These are phyloP conservation scores for Solanum bulbocastanum DNA, from an alignment of 257 asterid genomes.

Conservation along the genomic window DNA sequence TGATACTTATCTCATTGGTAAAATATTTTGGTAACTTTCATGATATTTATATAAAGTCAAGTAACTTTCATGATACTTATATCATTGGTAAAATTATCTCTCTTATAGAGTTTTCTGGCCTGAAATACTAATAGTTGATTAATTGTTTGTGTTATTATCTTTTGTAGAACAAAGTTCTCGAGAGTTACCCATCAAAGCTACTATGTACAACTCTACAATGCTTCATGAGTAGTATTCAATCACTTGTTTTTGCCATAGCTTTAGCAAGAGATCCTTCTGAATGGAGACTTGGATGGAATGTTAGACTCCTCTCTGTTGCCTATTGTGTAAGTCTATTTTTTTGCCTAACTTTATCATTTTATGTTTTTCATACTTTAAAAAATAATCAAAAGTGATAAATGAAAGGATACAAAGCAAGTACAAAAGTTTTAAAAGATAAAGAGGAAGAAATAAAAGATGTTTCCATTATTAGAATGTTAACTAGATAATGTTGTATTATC, in stretches of 20 bases:
- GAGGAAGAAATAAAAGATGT: too few species aligned
- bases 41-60: not conserved
- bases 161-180: conserved; percentile 37
- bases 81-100: too few species aligned
- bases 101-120: too few species aligned
- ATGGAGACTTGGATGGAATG: conserved; percentile 69
- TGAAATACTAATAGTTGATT: too few species aligned
- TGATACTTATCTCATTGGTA: too few species aligned
- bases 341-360: not conserved
- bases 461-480: not conserved
- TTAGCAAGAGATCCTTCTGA: conserved; percentile 45
- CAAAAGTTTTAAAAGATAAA: not conserved
- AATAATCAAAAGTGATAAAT: not conserved
- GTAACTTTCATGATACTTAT: not conserved
- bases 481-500: not conserved
- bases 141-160: not conserved
- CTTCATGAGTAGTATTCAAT: conserved; percentile 50
- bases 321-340: conserved; percentile 48
- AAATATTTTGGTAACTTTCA: not conserved
- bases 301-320: conserved; percentile 47
- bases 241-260: conserved; percentile 51
- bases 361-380: not conserved
- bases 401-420: not conserved
- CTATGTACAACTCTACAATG: conserved; percentile 59
- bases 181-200: conserved; percentile 70